Evolutionary conservation across 768 basidiomycete species (phyloP), one percentile per base, ranked within the genome.

Genomic region (Suillus subluteus): DNA sequence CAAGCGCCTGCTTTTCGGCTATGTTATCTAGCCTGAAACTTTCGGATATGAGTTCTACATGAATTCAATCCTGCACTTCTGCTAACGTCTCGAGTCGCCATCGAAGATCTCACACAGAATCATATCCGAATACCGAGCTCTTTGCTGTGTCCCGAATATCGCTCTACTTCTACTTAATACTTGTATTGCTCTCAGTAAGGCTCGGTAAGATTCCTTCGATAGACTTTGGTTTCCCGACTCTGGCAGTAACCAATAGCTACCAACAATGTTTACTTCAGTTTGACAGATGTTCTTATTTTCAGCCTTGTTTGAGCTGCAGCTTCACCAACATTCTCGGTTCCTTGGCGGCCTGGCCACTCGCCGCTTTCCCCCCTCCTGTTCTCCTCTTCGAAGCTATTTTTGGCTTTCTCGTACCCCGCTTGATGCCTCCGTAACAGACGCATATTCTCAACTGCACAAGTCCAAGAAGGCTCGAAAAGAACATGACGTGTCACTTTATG

Each of bases 1-100:
- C 55, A 68, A 59, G 63, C 67, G 30, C 66, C 62, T 65, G 66
- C 48, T 58, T 66, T 58, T 63, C 65, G 61, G 67, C 58, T 64
- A 50, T 68, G 54, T 50, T 6, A 61, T 40, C 46, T 58, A 38
- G 52, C 46, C 52, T 54, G 18, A 32, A 32, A 23, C 58, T n/a
- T 58, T 67, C 68, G 62, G 68, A 63, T 68, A 63, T 67, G 68
- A 67, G 38, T 9, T 48, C 46, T 46, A 21, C 64, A 56, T 65
- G 30, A 67, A 65, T 65, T 41, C n/a, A 63, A 18, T n/a, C 32
- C 32, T 32, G 32, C 4, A 32, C 32, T 32, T 41, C 18, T 41
- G n/a, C 64, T 62, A 43, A 13, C 64, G 26, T 62, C 65, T 63
- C 48, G 35, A 62, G 62, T 40, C 13, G 18, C 35, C 26, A 64